Conservation (phyloP, 345 rosid genomes). For the Lumnitzera littorea region DNA sequence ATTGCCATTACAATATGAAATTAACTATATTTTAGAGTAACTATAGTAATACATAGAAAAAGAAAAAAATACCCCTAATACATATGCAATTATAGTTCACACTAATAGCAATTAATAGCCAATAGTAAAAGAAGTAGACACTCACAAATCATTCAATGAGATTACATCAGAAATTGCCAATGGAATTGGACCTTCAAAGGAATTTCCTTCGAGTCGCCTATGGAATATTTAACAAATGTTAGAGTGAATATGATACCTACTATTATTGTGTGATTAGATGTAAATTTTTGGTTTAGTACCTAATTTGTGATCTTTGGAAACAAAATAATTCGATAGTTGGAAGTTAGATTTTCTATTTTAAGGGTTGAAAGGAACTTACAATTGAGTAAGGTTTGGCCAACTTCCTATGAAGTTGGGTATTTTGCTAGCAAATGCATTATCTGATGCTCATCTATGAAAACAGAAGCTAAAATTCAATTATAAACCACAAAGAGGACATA, state of each 20-base stretch:
- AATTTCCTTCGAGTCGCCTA: conserved; percentile 16
- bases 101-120: not conserved
- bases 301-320: not conserved
- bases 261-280: no score
- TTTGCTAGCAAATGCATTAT: conserved; percentile 44
- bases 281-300: no score
- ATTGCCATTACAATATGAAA: no score
- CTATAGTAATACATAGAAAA: no score
- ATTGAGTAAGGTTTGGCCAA: conserved; percentile 39
- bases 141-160: conserved; percentile 26
- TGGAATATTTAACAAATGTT: no score
- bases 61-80: no score
- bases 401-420: conserved; percentile 66
- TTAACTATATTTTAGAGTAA: no score
- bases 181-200: conserved; percentile 40
- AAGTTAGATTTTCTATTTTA: not conserved
- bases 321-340: not conserved
- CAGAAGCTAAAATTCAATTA: no score
- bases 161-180: conserved; percentile 24
- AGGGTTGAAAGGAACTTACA: conserved; percentile 29
- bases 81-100: no score
- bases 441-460: conserved; percentile 49
- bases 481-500: not conserved
- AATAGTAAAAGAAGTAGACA: not conserved
- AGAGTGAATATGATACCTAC: no score